A percentile compares a stretch with the other conserved stretches of the same genome.
Conservation (phyloP, 805 yeast species). For the Ogataea zsoltii region DNA sequence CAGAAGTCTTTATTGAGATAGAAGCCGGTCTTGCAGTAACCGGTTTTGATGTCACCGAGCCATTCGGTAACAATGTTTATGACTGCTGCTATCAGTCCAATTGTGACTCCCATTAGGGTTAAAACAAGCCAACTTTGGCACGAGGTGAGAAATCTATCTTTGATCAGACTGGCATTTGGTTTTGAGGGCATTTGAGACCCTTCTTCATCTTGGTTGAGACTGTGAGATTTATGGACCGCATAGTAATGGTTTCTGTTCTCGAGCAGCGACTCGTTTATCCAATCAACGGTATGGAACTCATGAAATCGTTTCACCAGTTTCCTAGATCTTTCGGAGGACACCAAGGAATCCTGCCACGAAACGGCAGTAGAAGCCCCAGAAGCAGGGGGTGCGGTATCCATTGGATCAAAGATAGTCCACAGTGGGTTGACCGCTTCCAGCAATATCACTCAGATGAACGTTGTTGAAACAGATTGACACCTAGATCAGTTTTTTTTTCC, state of each 20-base stretch:
- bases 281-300: slow-evolving; percentile 66
- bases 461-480: slow-evolving; percentile 1
- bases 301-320: slow-evolving; percentile 49
- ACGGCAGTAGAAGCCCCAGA: slow-evolving; percentile 9
- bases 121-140: slow-evolving; percentile 72
- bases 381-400: slow-evolving; percentile 10
- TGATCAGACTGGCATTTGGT: slow-evolving; percentile 15
- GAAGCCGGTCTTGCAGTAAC: slow-evolving; percentile 71
- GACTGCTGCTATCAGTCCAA: slow-evolving; percentile 83
- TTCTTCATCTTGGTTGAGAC: slow-evolving; percentile 7
- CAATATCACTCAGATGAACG: background rate
- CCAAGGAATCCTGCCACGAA: slow-evolving; percentile 26
- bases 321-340: slow-evolving; percentile 13
- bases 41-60: slow-evolving; percentile 75
- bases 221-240: slow-evolving; percentile 17
- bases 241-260: slow-evolving; percentile 41
- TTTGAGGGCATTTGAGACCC: slow-evolving; percentile 7
- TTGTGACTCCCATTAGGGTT: slow-evolving; percentile 68
- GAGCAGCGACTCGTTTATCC: slow-evolving; percentile 61
- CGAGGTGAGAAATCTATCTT: slow-evolving; percentile 35
- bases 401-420: background rate
- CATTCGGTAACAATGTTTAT: slow-evolving; percentile 84
- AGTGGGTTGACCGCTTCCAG: background rate
- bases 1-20: slow-evolving; percentile 77
- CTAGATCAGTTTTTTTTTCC: background rate